A percentile compares a stretch with the other conserved stretches of the same genome.
Conservation (phyloP, 1,139 yeast genomes). For the Yueomyces sp. region DNA sequence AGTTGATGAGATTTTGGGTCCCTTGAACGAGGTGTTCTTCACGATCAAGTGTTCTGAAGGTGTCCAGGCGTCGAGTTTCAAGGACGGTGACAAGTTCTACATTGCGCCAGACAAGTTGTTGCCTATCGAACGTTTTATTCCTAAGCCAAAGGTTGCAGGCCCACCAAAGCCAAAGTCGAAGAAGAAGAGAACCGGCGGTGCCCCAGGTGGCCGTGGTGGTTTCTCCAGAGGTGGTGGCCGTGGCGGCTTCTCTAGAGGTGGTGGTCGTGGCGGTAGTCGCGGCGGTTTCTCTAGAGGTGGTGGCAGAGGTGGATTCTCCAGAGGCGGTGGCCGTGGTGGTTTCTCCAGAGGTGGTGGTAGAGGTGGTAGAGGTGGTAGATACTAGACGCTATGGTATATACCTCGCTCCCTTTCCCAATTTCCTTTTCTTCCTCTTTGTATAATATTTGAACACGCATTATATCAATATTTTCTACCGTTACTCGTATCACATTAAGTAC, state of each 20-base stretch:
- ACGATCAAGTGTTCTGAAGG: conserved; percentile 95
- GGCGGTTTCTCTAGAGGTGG: conserved; percentile 18
- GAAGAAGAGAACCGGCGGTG: conserved; percentile 33
- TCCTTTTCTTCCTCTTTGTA: no score
- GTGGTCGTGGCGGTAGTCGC: conserved; percentile 7
- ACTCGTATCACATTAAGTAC: no score
- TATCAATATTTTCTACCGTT: no score
- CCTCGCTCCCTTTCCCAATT: no score
- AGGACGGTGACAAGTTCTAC: conserved; percentile 89
- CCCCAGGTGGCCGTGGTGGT: conserved; percentile 38
- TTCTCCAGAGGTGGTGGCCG: conserved; percentile 32
- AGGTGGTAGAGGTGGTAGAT: no score
- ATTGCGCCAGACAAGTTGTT: conserved; percentile 91
- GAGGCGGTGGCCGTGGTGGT: conserved; percentile 25
- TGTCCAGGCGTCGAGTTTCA: conserved; percentile 84
- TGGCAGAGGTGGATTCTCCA: conserved; percentile 37
- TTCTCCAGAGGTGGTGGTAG: not conserved
- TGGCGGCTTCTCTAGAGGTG: conserved; percentile 15
- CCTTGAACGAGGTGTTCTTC: conserved; percentile 91
- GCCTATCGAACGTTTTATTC: conserved; percentile 91
- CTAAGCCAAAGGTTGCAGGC: conserved; percentile 76
- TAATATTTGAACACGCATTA: no score
- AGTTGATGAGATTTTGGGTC: conserved; percentile 96
- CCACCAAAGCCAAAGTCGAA: conserved; percentile 65
- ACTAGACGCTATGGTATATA: no score